A percentile compares a stretch with the other conserved stretches of the same genome.
These are phyloP conservation scores for Tulasnella sp. DNA, from an alignment of 768 basidiomycete genomes.

Conservation along the genomic window DNA sequence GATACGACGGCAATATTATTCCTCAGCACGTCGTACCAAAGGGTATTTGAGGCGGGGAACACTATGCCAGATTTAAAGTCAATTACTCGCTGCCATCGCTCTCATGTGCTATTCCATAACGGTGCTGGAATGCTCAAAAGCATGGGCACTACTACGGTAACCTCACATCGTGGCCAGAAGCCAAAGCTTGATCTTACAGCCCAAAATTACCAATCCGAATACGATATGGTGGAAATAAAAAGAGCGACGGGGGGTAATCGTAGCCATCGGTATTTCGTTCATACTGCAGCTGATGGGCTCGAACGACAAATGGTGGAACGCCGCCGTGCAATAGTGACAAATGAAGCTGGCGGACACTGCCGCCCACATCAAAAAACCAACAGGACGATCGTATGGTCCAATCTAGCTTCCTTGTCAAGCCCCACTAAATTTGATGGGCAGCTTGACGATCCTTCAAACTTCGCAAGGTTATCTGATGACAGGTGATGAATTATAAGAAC, in stretches of 20 bases:
- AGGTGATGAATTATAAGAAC: background rate
- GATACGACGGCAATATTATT: background rate
- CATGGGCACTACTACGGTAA: too few relatives aligned
- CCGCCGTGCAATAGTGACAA: too few relatives aligned
- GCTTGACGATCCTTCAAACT: background rate
- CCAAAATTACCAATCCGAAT: background rate
- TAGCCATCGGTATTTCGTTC: too few relatives aligned
- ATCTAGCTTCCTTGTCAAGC: background rate
- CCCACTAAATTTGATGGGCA: background rate
- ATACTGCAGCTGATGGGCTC: too few relatives aligned
- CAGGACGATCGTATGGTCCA: background rate
- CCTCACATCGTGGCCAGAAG: too few relatives aligned
- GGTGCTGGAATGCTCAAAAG: background rate
- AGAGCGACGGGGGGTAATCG: background rate
- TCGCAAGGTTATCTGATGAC: background rate
- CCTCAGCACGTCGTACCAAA: background rate
- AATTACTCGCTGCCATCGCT: background rate
- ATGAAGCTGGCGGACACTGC: too few relatives aligned
- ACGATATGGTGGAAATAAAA: background rate
- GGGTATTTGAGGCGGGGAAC: background rate
- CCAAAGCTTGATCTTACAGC: too few relatives aligned
- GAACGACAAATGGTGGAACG: too few relatives aligned
- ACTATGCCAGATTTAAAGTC: background rate
- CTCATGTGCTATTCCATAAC: background rate
- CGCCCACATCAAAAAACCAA: background rate